Conservation (phyloP, 2,329 filamentous ascomycete genomes). For the Hirsutella rhossiliensis region DNA sequence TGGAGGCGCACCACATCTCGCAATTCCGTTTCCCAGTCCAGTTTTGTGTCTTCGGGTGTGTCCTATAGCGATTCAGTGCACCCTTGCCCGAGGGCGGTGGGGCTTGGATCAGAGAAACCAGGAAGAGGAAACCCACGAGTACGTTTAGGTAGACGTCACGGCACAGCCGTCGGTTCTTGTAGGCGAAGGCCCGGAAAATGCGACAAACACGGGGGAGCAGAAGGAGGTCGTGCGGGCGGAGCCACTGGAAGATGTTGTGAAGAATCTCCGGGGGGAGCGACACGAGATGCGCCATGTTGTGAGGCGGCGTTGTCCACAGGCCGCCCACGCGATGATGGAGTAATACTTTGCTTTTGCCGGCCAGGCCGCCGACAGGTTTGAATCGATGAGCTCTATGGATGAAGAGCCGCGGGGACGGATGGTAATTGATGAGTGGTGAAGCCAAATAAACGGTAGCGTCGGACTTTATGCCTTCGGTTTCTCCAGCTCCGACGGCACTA, state of each 20-base stretch:
- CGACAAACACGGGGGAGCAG: conserved; percentile 38
- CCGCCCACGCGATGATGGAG: neutral
- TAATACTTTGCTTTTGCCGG: no score
- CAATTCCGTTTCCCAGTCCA: conserved; percentile 32
- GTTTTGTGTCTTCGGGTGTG: conserved; percentile 16
- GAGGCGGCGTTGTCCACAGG: neutral
- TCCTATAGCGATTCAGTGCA: conserved; percentile 12
- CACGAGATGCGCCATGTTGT: conserved; percentile 2
- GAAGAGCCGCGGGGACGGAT: no score
- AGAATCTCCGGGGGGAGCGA: conserved; percentile 50
- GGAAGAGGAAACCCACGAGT: conserved; percentile 30
- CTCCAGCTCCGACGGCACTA: no score
- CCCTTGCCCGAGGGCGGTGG: neutral
- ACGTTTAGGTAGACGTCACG: conserved; percentile 47
- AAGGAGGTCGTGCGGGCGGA: conserved; percentile 44
- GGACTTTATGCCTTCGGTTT: no score
- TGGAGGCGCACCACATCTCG: conserved; percentile 31
- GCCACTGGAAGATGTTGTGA: conserved; percentile 44
- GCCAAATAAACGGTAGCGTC: no score
- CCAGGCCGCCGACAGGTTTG: no score
- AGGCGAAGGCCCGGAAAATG: conserved; percentile 39
- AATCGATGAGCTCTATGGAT: no score
- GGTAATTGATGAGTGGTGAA: no score
- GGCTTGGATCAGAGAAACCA: neutral
- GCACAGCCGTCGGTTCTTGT: conserved; percentile 45